These are phyloP conservation scores for Falciphora oryzae DNA, from an alignment of 2,329 filamentous ascomycete genomes.

Conservation along the genomic window DNA sequence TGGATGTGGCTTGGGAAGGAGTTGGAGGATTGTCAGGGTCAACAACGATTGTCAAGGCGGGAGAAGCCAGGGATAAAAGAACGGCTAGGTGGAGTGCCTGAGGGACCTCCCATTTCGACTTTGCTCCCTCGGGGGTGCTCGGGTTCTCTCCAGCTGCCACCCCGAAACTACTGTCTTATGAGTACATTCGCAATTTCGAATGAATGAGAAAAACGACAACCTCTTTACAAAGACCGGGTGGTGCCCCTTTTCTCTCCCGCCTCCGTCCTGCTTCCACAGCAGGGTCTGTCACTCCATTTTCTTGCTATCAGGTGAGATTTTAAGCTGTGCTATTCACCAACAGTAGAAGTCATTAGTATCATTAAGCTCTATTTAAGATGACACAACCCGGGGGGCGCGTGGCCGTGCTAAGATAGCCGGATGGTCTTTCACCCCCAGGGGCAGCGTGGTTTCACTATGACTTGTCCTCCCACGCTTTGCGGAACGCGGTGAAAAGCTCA, in stretches of 20 bases:
- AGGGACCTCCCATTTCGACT: background rate
- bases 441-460: constrained; percentile 3
- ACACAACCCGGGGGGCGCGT: too few relatives aligned
- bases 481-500: constrained; percentile 62
- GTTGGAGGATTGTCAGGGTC: background rate
- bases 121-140: background rate
- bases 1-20: background rate
- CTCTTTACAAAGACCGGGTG: background rate
- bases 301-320: background rate
- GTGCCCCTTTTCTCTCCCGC: background rate
- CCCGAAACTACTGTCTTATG: background rate
- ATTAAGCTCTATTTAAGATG: background rate
- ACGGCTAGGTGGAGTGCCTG: background rate
- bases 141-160: background rate
- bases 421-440: too few relatives aligned
- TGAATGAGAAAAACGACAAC: constrained; percentile 2
- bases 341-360: background rate
- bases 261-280: background rate
- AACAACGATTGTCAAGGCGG: background rate
- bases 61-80: background rate
- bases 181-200: background rate
- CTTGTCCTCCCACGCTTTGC: constrained; percentile 59
- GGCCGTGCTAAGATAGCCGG: background rate
- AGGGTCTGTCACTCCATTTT: background rate
- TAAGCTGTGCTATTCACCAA: background rate